These are phyloP conservation scores for Ulvella scutata DNA, from an alignment of 139 green algal genomes.

Conservation along the genomic window DNA sequence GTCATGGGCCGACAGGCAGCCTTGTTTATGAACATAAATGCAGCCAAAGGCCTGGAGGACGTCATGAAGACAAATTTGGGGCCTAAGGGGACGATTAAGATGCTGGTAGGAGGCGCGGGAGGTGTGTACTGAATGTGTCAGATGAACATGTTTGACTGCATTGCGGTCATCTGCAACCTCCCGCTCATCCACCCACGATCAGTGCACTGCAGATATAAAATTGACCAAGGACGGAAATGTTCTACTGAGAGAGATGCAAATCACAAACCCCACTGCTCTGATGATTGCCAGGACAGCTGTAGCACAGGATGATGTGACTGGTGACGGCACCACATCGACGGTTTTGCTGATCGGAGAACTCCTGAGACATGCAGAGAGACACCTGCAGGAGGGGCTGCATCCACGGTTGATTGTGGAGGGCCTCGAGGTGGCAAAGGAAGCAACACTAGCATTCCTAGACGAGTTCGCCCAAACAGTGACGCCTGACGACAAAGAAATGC, in stretches of 20 bases:
- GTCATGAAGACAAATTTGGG: conserved; percentile 97
- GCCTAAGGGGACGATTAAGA: conserved; percentile 98
- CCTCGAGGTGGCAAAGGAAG: conserved; percentile 83
- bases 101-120: conserved; percentile 85
- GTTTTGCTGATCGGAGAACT: conserved; percentile 97
- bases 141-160: no score
- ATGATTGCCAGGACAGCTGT: conserved; percentile 97
- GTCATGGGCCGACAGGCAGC: conserved; percentile 71
- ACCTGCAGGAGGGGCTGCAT: conserved; percentile 87
- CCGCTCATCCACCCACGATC: background rate
- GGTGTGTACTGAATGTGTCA: no score
- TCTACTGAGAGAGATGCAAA: conserved; percentile 93
- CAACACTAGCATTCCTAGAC: conserved; percentile 77
- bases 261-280: conserved; percentile 98
- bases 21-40: conserved; percentile 98
- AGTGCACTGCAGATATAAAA: conserved; percentile 72
- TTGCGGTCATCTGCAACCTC: background rate
- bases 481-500: conserved; percentile 49
- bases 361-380: conserved; percentile 93
- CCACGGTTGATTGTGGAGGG: conserved; percentile 87
- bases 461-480: conserved; percentile 55
- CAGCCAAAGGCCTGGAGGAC: conserved; percentile 92
- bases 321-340: conserved; percentile 89
- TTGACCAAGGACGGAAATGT: conserved; percentile 97
- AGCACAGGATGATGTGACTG: conserved; percentile 92